Evolutionary conservation across 805 yeast species (phyloP).

Genomic region (Ogataea saltuana): DNA sequence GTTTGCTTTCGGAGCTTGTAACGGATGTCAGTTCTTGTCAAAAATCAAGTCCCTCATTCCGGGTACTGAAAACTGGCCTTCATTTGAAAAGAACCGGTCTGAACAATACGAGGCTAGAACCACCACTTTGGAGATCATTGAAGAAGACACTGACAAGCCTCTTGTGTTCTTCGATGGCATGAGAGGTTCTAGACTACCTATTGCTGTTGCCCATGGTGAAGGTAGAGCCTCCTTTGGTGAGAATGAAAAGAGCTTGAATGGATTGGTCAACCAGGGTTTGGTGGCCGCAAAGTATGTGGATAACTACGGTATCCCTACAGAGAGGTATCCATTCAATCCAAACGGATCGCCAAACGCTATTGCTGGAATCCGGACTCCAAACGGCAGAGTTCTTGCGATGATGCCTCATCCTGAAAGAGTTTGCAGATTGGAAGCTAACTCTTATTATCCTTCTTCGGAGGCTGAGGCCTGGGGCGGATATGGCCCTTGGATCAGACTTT

Average conservation of each 20-base stretch:
- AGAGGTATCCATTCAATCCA: conserved; percentile 89
- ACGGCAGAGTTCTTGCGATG: conserved; percentile 95
- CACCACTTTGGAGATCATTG: conserved; percentile 76
- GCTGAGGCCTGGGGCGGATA: conserved; percentile 70
- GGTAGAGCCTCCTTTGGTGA: conserved; percentile 79
- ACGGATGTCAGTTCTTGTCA: conserved; percentile 95
- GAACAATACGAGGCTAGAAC: conserved; percentile 98
- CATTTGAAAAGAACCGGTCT: conserved; percentile 84
- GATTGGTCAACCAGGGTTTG: conserved; percentile 53
- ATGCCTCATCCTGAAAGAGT: conserved; percentile 99
- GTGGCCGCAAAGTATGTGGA: conserved; percentile 81
- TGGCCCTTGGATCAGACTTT: conserved; percentile 95
- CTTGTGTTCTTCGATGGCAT: conserved; percentile 81
- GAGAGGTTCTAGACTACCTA: conserved; percentile 93
- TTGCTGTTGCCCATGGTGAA: conserved; percentile 99
- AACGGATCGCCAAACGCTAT: conserved; percentile 94
- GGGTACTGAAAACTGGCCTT: conserved; percentile 94
- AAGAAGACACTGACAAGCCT: conserved; percentile 49
- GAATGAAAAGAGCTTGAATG: conserved; percentile 42
- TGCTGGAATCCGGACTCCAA: conserved; percentile 85
- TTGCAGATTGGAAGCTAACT: conserved; percentile 81
- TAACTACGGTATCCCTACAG: conserved; percentile 84
- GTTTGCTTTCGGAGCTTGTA: conserved; percentile 97
- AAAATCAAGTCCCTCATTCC: conserved; percentile 85
- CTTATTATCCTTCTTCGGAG: conserved; percentile 76